A percentile compares a stretch with the other conserved stretches of the same genome.
Conservation (phyloP, 495 filamentous ascomycete species). For the Hyaloscypha bicolor region DNA sequence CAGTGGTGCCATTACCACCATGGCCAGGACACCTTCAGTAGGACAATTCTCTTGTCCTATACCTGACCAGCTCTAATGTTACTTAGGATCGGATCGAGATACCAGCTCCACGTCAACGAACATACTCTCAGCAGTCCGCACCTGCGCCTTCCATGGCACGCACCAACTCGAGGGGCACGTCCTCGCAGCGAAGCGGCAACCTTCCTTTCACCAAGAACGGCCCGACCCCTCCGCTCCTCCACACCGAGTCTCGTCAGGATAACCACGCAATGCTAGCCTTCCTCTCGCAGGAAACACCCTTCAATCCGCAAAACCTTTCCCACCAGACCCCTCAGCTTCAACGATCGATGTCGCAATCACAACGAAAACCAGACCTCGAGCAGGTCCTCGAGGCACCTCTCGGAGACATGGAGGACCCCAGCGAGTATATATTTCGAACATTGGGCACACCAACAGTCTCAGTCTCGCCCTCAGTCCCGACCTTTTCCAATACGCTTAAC, state of each 20-base stretch:
- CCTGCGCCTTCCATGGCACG: conserved; percentile 30
- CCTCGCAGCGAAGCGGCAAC: conserved; percentile 26
- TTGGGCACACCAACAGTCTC: conserved; percentile 16
- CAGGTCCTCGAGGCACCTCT: conserved; percentile 26
- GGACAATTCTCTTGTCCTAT: conserved; percentile 17
- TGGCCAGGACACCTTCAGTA: conserved; percentile 31
- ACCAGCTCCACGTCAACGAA: conserved; percentile 12
- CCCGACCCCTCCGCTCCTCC: conserved; percentile 22
- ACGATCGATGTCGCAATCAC: conserved; percentile 40
- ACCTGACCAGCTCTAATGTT: conserved; percentile 26
- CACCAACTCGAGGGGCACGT: conserved; percentile 28
- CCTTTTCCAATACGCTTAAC: conserved; percentile 6
- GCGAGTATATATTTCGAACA: conserved; percentile 25
- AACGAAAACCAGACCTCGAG: conserved; percentile 36
- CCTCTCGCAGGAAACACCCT: conserved; percentile 25
- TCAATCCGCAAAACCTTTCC: conserved; percentile 25
- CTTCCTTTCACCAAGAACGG: conserved; percentile 24
- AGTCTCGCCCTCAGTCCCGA: conserved; percentile 17
- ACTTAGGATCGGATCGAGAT: conserved; percentile 29
- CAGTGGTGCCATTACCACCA: conserved; percentile 24
- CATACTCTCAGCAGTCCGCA: conserved; percentile 31
- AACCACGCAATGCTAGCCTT: conserved; percentile 22
- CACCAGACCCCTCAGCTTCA: conserved; percentile 37
- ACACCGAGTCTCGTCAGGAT: conserved; percentile 22
- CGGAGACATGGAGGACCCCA: conserved; percentile 11